Percentiles rank a stretch among this genome's conserved stretches.
Conservation (phyloP, 768 basidiomycete genomes). For the Lyophyllum atratum region DNA sequence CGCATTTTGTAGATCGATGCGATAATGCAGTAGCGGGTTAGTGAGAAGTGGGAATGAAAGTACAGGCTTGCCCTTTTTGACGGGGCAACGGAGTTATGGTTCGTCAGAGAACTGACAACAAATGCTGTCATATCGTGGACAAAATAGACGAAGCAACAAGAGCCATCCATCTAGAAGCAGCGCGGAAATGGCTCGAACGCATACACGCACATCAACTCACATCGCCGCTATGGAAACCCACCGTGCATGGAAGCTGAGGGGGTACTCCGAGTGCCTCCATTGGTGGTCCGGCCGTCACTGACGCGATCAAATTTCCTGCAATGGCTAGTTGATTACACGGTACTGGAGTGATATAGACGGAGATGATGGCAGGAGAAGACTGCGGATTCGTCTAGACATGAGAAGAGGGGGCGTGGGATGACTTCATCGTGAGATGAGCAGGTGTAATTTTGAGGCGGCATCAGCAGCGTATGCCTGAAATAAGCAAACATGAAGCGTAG, state of each 20-base stretch:
- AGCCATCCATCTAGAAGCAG: neutral
- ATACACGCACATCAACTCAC: neutral
- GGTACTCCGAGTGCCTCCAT: neutral
- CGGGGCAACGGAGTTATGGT: neutral
- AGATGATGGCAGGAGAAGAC: neutral
- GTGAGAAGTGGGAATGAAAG: neutral
- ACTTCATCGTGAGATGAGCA: neutral
- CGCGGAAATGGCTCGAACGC: neutral
- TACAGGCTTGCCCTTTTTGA: neutral
- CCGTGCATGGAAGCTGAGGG: neutral
- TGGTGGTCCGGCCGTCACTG: neutral
- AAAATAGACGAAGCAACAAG: neutral
- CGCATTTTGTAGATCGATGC: slow-evolving; percentile 6
- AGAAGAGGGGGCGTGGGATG: neutral
- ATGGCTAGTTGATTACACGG: neutral
- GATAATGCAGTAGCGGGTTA: neutral
- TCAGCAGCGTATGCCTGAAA: neutral
- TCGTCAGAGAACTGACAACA: neutral
- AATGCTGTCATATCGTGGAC: neutral
- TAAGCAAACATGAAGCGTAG: neutral
- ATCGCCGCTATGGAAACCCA: neutral
- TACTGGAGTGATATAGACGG: neutral
- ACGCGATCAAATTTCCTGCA: neutral
- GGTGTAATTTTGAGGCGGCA: neutral
- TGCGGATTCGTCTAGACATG: neutral